Base-by-base conservation (phyloP, 208 protist species). In the Leishmania gerbilli region DNA sequence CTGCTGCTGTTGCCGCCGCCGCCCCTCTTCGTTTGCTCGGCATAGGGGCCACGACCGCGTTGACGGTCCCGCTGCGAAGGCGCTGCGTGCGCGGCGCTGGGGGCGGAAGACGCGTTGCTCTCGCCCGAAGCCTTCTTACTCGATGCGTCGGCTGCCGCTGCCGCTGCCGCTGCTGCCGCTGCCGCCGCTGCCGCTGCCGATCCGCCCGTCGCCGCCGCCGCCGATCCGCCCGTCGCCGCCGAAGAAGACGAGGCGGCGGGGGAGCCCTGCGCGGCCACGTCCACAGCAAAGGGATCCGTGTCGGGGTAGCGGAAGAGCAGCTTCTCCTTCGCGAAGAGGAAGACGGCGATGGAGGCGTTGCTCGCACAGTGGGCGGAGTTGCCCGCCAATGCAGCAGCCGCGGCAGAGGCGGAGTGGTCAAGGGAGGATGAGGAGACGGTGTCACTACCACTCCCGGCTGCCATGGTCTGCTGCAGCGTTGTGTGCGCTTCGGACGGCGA, bases 281-380 rank as follows among this genome's bases (percentile, higher is more conserved):
- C 84, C 0, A 95, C 87, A 3, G 72, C 60, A 55, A 97, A 97
- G 0, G 94, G 92, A 78, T 97, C 94, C 40, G 80, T 76, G 31
- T 88, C 69, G 37, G 94, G 94, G 68, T 93, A 97, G 56, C 94
- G 94, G 77, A 95, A 97, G 17, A 97, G 77, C 31, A 97, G 78
- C 75, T 95, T 90, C 68, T 96, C 91, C 40, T 92, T 83, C 27
- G 89, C 92, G 85, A 97, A 95, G 74, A 95, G 87, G 64, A 97
- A 97, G 53, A 95, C 72, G 21, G 91, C 93, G 51, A 91, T 82
- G 47, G 78, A 81, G 7, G 49, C n/a, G 47, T 37, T 65, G 53
- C 40, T 17, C n/a, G 19, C 77, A 65, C 21, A 31, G n/a, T 27
- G 69, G 56, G 74, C 64, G 8, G 37, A 71, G 13, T 9, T 74